Evolutionary conservation across 352 stramenopile species (phyloP).

Genomic region (Phytopythium chamaehyphon): DNA sequence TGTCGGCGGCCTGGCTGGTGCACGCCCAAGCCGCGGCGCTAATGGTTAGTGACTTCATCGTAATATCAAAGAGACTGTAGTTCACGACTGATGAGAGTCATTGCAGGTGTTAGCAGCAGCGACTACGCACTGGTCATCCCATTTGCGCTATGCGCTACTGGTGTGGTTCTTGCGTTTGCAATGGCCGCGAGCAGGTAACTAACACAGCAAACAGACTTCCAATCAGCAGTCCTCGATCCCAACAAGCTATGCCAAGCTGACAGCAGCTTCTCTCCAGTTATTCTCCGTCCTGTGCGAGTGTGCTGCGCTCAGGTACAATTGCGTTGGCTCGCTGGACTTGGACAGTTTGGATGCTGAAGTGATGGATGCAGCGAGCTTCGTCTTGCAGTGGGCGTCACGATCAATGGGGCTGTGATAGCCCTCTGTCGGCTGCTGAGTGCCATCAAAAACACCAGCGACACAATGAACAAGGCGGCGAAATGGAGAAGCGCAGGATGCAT

Average conservation of each 20-base stretch:
- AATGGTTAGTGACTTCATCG: neutral
- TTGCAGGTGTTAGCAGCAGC: slow-evolving; percentile 2
- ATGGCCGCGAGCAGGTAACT: too few relatives aligned
- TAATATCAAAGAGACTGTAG: neutral
- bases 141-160: slow-evolving; percentile 4
- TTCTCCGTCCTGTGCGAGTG: slow-evolving; percentile 5
- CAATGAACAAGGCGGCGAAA: neutral
- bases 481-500: slow-evolving; percentile 4
- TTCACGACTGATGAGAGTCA: neutral
- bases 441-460: slow-evolving; percentile 6
- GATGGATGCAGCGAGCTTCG: slow-evolving; percentile 5
- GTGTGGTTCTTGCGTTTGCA: neutral
- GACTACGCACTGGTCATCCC: slow-evolving; percentile 2
- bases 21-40: slow-evolving; percentile 1
- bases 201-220: neutral
- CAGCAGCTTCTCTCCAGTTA: slow-evolving; percentile 2
- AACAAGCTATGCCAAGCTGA: slow-evolving; percentile 5
- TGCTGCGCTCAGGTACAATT: slow-evolving; percentile 3
- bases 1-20: slow-evolving; percentile 8
- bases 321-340: too few relatives aligned
- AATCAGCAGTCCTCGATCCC: slow-evolving; percentile 1
- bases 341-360: neutral
- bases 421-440: slow-evolving; percentile 12
- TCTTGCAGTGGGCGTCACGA: slow-evolving; percentile 11
- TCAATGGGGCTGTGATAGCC: slow-evolving; percentile 13